Conservation (phyloP, 768 basidiomycete species). For the Tylopilus subfusipes region DNA sequence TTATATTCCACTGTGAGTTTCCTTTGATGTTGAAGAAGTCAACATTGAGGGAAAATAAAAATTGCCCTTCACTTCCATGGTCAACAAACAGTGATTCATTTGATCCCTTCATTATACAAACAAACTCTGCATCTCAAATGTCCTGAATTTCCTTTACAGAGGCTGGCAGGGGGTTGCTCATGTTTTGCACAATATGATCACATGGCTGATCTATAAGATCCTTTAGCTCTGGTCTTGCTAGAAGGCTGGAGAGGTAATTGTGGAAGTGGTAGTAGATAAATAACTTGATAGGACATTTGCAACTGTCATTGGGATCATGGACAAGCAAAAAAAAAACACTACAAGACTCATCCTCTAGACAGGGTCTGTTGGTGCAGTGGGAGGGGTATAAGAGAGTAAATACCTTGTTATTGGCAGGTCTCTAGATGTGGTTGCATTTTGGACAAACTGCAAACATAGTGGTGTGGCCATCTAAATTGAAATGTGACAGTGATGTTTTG, state of each 20-base stretch:
- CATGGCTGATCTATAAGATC: slow-evolving; percentile 7
- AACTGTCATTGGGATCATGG: neutral
- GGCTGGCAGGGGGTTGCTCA: neutral
- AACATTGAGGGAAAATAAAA: slow-evolving; percentile 27
- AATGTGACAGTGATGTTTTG: neutral
- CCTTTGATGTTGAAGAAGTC: slow-evolving; percentile 37
- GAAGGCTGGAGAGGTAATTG: neutral
- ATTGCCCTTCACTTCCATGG: neutral
- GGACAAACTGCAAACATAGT: neutral
- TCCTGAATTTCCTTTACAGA: neutral
- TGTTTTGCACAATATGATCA: neutral
- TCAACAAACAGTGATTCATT: slow-evolving; percentile 20
- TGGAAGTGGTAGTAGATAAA: slow-evolving; percentile 5
- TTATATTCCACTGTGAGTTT: slow-evolving; percentile 21
- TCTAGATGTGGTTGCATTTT: neutral
- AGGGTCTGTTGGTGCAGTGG: neutral
- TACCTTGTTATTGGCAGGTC: neutral
- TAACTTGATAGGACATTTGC: neutral
- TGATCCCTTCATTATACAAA: slow-evolving; percentile 6
- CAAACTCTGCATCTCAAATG: slow-evolving; percentile 1
- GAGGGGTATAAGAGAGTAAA: neutral
- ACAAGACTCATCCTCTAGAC: neutral
- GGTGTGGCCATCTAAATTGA: neutral
- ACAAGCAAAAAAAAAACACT: neutral
- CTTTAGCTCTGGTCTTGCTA: slow-evolving; percentile 2